Evolutionary conservation across 202 grass and related monocot species (phyloP).

Genomic region (Miscanthus sacchariflorus): DNA sequence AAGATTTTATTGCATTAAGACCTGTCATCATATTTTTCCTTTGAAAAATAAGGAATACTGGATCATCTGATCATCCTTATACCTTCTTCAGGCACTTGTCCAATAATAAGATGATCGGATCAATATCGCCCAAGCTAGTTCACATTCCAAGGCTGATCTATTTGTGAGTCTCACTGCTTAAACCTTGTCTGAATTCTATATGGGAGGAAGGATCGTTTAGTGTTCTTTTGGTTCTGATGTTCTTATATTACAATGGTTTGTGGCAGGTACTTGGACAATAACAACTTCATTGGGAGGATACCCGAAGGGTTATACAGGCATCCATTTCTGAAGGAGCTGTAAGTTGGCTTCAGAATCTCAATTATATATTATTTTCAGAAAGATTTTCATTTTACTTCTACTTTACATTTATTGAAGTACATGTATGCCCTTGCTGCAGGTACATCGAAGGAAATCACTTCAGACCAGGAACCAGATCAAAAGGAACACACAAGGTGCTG

Average conservation of each 20-base stretch:
- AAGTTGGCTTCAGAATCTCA: constrained; percentile 45
- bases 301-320: constrained; percentile 92
- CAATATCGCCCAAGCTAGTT: constrained; percentile 77
- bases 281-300: constrained; percentile 96
- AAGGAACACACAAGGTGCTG: constrained; percentile 91
- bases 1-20: not conserved
- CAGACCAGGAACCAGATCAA: constrained; percentile 78
- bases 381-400: not conserved
- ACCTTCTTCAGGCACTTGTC: constrained; percentile 74
- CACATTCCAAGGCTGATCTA: constrained; percentile 88
- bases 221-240: not conserved
- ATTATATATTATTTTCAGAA: constrained; percentile 9
- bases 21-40: not conserved
- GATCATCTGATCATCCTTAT: not conserved
- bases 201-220: not conserved
- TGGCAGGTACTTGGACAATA: constrained; percentile 86
- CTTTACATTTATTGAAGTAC: not conserved
- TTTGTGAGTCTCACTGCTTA: constrained; percentile 65
- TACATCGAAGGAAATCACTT: constrained; percentile 93
- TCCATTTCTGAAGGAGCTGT: constrained; percentile 93
- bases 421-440: constrained; percentile 49
- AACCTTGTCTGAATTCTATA: not conserved
- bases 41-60: not conserved
- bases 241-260: constrained; percentile 21
- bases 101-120: constrained; percentile 87